These are phyloP conservation scores for Moesziomyces sp. DNA, from an alignment of 1,284 basidiomycete species.

Conservation along the genomic window DNA sequence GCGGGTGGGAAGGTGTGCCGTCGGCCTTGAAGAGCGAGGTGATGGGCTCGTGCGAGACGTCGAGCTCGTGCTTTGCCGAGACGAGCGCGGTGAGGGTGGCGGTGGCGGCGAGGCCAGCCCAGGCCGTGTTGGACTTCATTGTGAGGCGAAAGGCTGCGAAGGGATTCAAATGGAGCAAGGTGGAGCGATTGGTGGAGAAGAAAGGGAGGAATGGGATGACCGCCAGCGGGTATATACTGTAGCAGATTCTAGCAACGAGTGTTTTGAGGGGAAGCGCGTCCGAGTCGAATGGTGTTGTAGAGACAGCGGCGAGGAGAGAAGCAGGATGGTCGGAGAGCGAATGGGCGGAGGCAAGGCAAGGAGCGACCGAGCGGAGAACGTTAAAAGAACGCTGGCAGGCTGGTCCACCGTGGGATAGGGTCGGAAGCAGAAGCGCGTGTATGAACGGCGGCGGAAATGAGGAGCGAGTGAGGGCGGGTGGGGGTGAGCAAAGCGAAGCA, in stretches of 20 bases:
- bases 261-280: constrained; percentile 3
- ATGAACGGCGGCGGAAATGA: too few species aligned
- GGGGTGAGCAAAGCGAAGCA: too few species aligned
- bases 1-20: constrained; percentile 24
- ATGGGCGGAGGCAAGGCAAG: too few species aligned
- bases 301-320: neutral
- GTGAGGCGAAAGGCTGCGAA: neutral
- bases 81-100: constrained; percentile 19
- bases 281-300: too few species aligned
- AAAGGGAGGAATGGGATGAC: neutral
- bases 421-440: neutral
- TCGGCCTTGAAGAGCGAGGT: constrained; percentile 29
- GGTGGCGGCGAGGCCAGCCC: constrained; percentile 37
- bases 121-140: constrained; percentile 36
- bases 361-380: too few species aligned
- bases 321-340: neutral
- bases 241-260: neutral
- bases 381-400: neutral
- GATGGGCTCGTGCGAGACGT: constrained; percentile 45
- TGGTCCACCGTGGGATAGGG: constrained; percentile 1
- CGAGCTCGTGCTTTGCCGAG: constrained; percentile 26
- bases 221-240: neutral
- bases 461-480: too few species aligned
- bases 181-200: neutral
- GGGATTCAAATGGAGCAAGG: neutral